Evolutionary conservation across 2,329 filamentous ascomycete species (phyloP).

Genomic region (Penicillium occitanis): DNA sequence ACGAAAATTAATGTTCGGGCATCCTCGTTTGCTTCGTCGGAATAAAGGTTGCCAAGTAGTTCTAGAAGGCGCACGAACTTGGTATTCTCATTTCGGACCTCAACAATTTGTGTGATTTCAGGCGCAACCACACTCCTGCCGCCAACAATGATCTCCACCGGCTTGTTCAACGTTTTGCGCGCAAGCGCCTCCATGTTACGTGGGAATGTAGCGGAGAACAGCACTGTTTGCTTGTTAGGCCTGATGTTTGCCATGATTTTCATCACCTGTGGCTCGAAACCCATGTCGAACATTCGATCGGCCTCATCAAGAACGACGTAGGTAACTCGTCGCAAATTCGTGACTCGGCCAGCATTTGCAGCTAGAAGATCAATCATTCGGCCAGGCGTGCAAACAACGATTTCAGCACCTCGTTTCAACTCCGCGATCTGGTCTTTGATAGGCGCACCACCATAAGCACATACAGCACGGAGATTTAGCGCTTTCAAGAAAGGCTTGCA

Average conservation of each 20-base stretch:
- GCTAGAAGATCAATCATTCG: slow-evolving; percentile 93
- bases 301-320: slow-evolving; percentile 97
- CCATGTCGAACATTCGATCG: slow-evolving; percentile 99
- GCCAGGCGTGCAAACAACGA: slow-evolving; percentile 92
- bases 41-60: slow-evolving; percentile 80
- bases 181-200: slow-evolving; percentile 87
- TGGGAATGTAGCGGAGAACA: slow-evolving; percentile 96
- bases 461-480: slow-evolving; percentile 79
- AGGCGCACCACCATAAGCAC: slow-evolving; percentile 89
- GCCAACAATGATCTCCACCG: slow-evolving; percentile 89
- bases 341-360: slow-evolving; percentile 90
- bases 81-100: slow-evolving; percentile 75
- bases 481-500: slow-evolving; percentile 92
- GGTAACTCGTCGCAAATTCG: slow-evolving; percentile 82
- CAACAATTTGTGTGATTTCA: slow-evolving; percentile 86
- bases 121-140: slow-evolving; percentile 69
- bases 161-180: slow-evolving; percentile 80
- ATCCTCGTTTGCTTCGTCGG: slow-evolving; percentile 74
- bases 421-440: slow-evolving; percentile 98
- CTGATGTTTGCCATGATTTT: slow-evolving; percentile 92
- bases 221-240: slow-evolving; percentile 86
- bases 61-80: slow-evolving; percentile 85
- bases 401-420: slow-evolving; percentile 89
- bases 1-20: slow-evolving; percentile 88
- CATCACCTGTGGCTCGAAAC: slow-evolving; percentile 96